A percentile compares a stretch with the other conserved stretches of the same genome.
Evolutionary conservation across 2,329 filamentous ascomycete species (phyloP).

Genomic region (Neurospora crassa): DNA sequence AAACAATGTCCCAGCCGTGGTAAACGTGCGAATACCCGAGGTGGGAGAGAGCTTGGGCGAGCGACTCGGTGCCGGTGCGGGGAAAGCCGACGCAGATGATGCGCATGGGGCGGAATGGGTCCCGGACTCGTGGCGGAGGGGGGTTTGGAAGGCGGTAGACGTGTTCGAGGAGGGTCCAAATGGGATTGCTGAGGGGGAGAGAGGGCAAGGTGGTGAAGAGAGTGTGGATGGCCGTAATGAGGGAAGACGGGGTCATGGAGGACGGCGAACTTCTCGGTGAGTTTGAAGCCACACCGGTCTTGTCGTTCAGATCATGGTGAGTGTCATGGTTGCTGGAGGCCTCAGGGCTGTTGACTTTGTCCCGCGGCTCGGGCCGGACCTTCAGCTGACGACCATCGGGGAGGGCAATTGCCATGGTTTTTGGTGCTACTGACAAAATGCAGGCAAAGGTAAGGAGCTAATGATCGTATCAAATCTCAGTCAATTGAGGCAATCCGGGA

Average conservation of each 20-base stretch:
- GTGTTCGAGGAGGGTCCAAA: constrained; percentile 11
- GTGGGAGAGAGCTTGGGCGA: constrained; percentile 12
- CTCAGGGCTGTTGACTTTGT: not conserved
- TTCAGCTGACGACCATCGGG: not conserved
- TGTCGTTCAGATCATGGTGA: not conserved
- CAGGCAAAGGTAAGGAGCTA: not conserved
- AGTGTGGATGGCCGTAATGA: not conserved
- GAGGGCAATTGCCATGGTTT: not conserved
- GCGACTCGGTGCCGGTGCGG: constrained; percentile 16
- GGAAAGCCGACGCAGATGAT: constrained; percentile 15
- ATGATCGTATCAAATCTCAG: not conserved
- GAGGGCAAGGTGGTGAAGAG: constrained; percentile 1
- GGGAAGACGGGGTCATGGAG: not conserved
- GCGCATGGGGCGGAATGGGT: constrained; percentile 9
- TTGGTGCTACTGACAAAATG: not conserved
- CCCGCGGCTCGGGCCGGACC: not conserved
- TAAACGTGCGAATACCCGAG: constrained; percentile 17
- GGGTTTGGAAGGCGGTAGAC: constrained; percentile 13
- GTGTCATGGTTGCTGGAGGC: not conserved
- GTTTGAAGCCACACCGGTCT: not conserved
- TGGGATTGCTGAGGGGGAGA: constrained; percentile 1
- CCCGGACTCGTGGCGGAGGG: not conserved
- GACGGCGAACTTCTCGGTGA: not conserved
- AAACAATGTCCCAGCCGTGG: constrained; percentile 17
- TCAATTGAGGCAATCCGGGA: not conserved